Evolutionary conservation across 1,284 basidiomycete genomes (phyloP), one percentile per base, ranked within the genome.

Genomic region (Phylloboletellus chloephorus): DNA sequence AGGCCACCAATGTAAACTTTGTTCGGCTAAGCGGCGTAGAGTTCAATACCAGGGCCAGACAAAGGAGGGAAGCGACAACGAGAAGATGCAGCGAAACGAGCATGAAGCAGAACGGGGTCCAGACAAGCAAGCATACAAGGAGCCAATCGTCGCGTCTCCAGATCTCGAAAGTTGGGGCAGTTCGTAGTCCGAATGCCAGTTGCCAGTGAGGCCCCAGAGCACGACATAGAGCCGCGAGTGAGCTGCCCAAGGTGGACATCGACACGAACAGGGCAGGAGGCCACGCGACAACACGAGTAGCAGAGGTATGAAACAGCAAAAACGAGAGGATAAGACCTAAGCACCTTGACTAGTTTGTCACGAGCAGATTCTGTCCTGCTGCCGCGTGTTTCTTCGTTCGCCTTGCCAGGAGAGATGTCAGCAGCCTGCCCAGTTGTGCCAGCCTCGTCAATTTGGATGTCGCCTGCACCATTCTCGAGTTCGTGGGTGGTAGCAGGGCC

Each of bases 1-100:
- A 90, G 74, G 51, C 87, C 87, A 57, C 87, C 87, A 58, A 90
- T 80, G 61, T 90, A 90, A 63, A 90, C 82, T 69, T 90, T 90
- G 69, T 88, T 88, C 67, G 84, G 82, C 85, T 89, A 65, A 52
- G 73, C 68, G 70, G 73, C 70, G 76, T 64, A 76, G 71, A 66
- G 73, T 60, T 82, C 68, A 82, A 82, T 76, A 79, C 72, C 67
- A 51, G 30, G 50, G 45, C 57, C 61, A 61, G 59, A 60, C 64
- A 71, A 72, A 55, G 56, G 32, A 46, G 58, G 67, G 67, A 57
- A 68, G 57, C 71, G 64, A 67, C 59, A 70, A 67, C 67, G 61
- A 67, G 61, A 71, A 72, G 67, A 62, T 49, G 51, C 43, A 56
- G 53, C 23, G 49, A 54, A 48, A 55, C 35, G 41, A 37, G 43